Percentiles rank a stretch among this genome's conserved stretches.
Conservation (phyloP, 257 asterid species). For the Plantago major region DNA sequence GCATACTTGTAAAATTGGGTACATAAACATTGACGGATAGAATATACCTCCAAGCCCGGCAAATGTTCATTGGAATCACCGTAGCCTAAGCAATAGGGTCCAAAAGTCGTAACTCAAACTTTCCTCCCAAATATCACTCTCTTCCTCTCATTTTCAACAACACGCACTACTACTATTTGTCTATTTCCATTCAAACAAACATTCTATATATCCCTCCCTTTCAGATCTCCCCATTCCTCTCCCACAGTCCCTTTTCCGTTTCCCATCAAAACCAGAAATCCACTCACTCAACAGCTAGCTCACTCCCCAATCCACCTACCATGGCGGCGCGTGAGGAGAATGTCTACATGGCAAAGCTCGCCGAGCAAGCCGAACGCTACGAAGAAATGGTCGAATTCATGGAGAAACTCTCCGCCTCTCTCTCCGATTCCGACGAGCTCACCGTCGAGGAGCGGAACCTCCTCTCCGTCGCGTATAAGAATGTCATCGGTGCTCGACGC, state of each 20-base stretch:
- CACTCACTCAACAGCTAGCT: neutral
- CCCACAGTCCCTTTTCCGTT: neutral
- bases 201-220: neutral
- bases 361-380: conserved; percentile 73
- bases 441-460: conserved; percentile 70
- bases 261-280: neutral
- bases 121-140: conserved; percentile 10
- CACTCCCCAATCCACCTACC: conserved; percentile 18
- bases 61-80: too few relatives aligned
- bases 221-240: neutral
- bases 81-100: too few relatives aligned
- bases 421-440: conserved; percentile 46
- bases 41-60: too few relatives aligned
- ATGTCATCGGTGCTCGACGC: conserved; percentile 67
- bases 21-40: too few relatives aligned
- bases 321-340: conserved; percentile 57
- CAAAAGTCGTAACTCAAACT: neutral
- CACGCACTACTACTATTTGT: neutral
- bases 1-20: too few relatives aligned
- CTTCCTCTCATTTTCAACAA: conserved; percentile 1
- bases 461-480: conserved; percentile 69
- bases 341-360: conserved; percentile 77
- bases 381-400: conserved; percentile 79
- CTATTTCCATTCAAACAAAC: too few relatives aligned
- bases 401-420: conserved; percentile 54